phyloP scores from a whole-genome alignment of 805 yeast species.

The Myxozyma monticola region DNA sequence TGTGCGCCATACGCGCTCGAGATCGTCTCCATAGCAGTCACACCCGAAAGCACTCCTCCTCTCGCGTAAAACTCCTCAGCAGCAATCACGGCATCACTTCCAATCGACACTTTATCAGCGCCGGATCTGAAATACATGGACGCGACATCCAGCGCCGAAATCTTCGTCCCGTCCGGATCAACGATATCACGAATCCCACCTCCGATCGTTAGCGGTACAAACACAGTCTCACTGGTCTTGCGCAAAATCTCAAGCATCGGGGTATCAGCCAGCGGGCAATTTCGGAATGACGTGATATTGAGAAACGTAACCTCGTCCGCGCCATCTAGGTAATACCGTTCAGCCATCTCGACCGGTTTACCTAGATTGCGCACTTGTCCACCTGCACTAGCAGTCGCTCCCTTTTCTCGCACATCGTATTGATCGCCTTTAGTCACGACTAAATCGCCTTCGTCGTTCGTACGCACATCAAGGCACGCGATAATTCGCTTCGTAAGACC shows the following conservation, averaged over 20 bases:
- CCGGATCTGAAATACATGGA: constrained; percentile 90
- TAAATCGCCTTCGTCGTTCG: constrained; percentile 90
- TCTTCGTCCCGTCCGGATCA: constrained; percentile 77
- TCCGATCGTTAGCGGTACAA: constrained; percentile 97
- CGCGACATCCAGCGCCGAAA: constrained; percentile 90
- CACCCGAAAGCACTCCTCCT: constrained; percentile 63
- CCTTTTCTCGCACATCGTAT: constrained; percentile 88
- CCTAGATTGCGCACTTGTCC: constrained; percentile 87
- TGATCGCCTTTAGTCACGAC: constrained; percentile 99
- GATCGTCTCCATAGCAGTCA: constrained; percentile 88
- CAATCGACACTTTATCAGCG: constrained; percentile 97
- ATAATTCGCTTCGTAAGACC: constrained; percentile 89
- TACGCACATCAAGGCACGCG: constrained; percentile 95
- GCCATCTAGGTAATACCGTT: constrained; percentile 86
- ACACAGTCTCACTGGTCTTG: constrained; percentile 81
- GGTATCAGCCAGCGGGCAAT: constrained; percentile 86
- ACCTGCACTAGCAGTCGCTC: constrained; percentile 35
- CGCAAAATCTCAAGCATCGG: constrained; percentile 93
- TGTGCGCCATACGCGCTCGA: constrained; percentile 91
- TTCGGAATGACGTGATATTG: constrained; percentile 93
- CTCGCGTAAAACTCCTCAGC: constrained; percentile 76
- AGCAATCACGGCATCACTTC: constrained; percentile 93
- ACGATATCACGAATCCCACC: constrained; percentile 93
- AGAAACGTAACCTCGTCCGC: constrained; percentile 96
- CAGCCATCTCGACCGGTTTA: constrained; percentile 93